phyloP scores from a whole-genome alignment of 2,329 filamentous ascomycete species.

The Aspergillus costaricaensis region DNA sequence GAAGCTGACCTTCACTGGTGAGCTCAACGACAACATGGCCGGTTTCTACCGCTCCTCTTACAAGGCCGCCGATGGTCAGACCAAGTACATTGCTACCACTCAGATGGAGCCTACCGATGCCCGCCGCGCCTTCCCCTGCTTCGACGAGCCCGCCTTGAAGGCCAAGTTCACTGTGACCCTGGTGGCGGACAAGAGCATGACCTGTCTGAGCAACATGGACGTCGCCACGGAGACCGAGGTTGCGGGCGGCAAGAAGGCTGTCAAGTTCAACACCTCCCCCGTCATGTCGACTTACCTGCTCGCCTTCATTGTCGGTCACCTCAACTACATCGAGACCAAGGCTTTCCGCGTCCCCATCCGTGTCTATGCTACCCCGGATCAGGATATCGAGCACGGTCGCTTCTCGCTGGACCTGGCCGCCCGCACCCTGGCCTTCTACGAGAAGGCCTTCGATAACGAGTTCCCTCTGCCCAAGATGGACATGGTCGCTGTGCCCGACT shows the following conservation, averaged over 20 bases:
- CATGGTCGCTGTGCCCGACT: conserved; percentile 94
- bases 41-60: conserved; percentile 97
- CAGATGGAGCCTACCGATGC: conserved; percentile 98
- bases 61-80: conserved; percentile 76
- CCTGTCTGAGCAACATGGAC: conserved; percentile 97
- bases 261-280: conserved; percentile 89
- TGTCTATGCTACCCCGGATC: conserved; percentile 89
- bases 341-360: conserved; percentile 88
- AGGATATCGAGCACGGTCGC: conserved; percentile 84
- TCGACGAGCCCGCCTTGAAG: conserved; percentile 93
- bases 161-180: conserved; percentile 89
- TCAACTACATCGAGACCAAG: conserved; percentile 91
- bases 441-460: conserved; percentile 85
- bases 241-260: conserved; percentile 72
- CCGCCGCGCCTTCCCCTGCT: conserved; percentile 89
- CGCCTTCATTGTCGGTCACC: conserved; percentile 89
- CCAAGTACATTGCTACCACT: conserved; percentile 81
- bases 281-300: conserved; percentile 95
- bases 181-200: conserved; percentile 85
- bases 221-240: conserved; percentile 77
- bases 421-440: conserved; percentile 88
- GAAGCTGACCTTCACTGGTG: conserved; percentile 75
- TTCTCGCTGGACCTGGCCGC: conserved; percentile 91
- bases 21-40: conserved; percentile 91
- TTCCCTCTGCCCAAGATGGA: conserved; percentile 94